These are phyloP conservation scores for Fusarium sp. DNA, from an alignment of 2,329 filamentous ascomycete species.

Conservation along the genomic window DNA sequence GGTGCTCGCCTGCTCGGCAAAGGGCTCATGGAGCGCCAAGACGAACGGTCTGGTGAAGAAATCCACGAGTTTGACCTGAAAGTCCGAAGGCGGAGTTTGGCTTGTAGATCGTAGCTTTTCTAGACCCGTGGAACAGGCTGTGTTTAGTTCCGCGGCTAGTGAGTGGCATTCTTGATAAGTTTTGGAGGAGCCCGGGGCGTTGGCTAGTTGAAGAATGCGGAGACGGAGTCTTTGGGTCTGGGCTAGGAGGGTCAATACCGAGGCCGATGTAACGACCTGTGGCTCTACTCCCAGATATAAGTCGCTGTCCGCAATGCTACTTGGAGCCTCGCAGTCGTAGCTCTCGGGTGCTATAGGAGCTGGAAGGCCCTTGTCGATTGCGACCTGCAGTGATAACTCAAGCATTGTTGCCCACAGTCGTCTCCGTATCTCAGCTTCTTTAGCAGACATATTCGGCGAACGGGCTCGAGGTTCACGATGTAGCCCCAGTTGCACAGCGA, in stretches of 20 bases:
- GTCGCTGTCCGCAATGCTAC: not conserved
- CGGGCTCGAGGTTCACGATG: not conserved
- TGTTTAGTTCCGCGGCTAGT: not conserved
- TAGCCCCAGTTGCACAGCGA: slow-evolving; percentile 3
- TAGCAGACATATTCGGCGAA: not conserved
- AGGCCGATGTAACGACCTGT: not conserved
- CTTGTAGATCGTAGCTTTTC: not conserved
- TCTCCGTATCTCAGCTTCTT: slow-evolving; percentile 8
- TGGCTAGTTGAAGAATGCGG: not conserved
- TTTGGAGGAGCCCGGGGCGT: not conserved
- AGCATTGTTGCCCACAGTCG: not conserved
- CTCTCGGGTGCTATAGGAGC: slow-evolving; percentile 1
- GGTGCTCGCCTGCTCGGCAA: not conserved
- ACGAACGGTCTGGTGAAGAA: not conserved
- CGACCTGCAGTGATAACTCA: not conserved
- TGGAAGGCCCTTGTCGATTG: not conserved
- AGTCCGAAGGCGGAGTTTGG: not conserved
- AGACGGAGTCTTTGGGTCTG: not conserved
- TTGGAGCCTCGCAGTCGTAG: not conserved
- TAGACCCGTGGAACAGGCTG: not conserved
- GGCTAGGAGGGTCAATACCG: not conserved
- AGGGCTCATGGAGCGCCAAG: not conserved
- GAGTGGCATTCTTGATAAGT: not conserved
- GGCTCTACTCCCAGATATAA: not conserved
- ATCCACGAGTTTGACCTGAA: not conserved